Evolutionary conservation across 2,329 filamentous ascomycete species (phyloP).

Genomic region (Fusarium marasasianum): DNA sequence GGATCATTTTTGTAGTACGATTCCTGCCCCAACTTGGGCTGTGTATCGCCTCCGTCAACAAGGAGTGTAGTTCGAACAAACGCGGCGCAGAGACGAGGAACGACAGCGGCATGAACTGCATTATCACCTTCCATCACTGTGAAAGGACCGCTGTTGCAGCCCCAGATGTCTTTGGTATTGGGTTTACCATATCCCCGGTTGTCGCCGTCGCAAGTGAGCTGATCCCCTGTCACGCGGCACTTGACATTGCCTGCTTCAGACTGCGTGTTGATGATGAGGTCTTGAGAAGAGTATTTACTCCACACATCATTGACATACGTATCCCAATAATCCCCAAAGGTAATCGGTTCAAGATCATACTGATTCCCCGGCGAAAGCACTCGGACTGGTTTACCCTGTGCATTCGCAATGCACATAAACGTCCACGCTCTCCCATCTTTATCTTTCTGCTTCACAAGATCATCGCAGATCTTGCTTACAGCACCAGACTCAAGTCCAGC

Average conservation of each 20-base stretch:
- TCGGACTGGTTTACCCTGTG: conserved; percentile 52
- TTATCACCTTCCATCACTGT: conserved; percentile 50
- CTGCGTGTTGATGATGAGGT: conserved; percentile 57
- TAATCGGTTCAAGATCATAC: conserved; percentile 45
- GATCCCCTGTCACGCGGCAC: conserved; percentile 50
- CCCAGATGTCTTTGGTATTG: conserved; percentile 57
- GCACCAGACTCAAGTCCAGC: conserved; percentile 51
- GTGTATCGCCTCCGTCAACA: conserved; percentile 55
- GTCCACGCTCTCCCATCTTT: conserved; percentile 56
- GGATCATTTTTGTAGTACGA: conserved; percentile 57
- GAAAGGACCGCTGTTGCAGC: conserved; percentile 61
- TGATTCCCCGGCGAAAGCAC: conserved; percentile 57
- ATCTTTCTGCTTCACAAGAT: conserved; percentile 49
- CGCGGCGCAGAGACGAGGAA: conserved; percentile 61
- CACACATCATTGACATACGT: conserved; percentile 59
- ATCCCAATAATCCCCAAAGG: conserved; percentile 55
- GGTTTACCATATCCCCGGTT: conserved; percentile 56
- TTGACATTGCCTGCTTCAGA: conserved; percentile 49
- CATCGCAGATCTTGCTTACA: conserved; percentile 53
- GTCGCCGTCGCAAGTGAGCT: conserved; percentile 54
- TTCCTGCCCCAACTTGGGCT: conserved; percentile 52
- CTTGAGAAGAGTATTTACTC: conserved; percentile 50
- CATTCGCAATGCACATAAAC: conserved; percentile 53
- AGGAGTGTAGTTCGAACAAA: conserved; percentile 59
- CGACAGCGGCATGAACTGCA: conserved; percentile 52